phyloP scores from a whole-genome alignment of 2,329 filamentous ascomycete genomes.

The Colletotrichum sp. region DNA sequence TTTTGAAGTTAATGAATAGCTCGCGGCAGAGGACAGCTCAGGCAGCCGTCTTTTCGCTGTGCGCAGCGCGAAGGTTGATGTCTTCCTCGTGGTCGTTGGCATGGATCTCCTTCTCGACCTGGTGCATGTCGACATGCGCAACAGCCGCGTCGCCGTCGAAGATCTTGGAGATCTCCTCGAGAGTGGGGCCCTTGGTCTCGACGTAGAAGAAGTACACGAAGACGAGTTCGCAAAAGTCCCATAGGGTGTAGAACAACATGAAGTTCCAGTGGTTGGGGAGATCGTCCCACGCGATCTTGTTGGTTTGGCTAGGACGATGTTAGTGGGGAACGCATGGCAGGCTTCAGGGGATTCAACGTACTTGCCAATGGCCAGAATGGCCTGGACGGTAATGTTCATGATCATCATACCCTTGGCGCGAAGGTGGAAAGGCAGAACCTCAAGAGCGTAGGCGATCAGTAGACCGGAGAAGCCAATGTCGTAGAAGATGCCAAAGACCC shows the following conservation, averaged over 20 bases:
- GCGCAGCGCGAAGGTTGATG: slow-evolving; percentile 27
- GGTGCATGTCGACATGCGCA: slow-evolving; percentile 57
- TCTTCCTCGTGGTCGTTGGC: slow-evolving; percentile 37
- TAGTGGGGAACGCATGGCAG: neutral
- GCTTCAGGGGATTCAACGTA: slow-evolving; percentile 37
- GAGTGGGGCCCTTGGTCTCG: slow-evolving; percentile 73
- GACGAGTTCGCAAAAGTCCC: slow-evolving; percentile 63
- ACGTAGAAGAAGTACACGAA: slow-evolving; percentile 72
- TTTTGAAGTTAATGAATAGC: neutral
- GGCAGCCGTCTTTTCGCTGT: slow-evolving; percentile 25
- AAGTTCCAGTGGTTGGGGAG: slow-evolving; percentile 68
- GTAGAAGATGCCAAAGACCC: slow-evolving; percentile 64
- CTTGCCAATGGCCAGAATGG: slow-evolving; percentile 65
- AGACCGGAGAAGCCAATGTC: slow-evolving; percentile 65
- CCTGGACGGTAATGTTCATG: slow-evolving; percentile 69
- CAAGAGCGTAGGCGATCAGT: slow-evolving; percentile 61
- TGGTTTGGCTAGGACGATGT: slow-evolving; percentile 55
- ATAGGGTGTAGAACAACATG: slow-evolving; percentile 69
- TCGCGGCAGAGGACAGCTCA: neutral
- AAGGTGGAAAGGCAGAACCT: slow-evolving; percentile 63
- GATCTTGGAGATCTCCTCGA: slow-evolving; percentile 73
- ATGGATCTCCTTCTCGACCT: slow-evolving; percentile 60
- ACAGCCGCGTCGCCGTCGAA: slow-evolving; percentile 70
- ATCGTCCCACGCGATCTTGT: slow-evolving; percentile 66
- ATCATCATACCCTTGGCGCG: slow-evolving; percentile 66